Base-by-base conservation (phyloP, 2,329 filamentous ascomycete genomes). In the Fusarium sp. region DNA sequence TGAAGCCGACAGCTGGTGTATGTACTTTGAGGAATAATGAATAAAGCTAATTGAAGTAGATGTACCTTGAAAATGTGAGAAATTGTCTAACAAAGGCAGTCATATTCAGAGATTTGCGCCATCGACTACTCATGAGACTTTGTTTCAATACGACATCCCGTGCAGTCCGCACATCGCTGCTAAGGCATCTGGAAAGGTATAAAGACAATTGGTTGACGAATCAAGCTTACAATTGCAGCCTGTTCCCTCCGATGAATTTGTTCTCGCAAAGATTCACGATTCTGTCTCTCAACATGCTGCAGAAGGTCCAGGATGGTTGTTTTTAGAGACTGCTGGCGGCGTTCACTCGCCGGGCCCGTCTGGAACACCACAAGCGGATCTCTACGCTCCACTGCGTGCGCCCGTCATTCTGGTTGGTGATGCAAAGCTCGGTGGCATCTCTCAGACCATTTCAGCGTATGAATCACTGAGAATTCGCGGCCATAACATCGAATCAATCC, bases 301-400 rank as follows among this genome's bases (percentile, higher is more conserved):
- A 8, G 71, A 79, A n/a, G 82, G 82, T 55, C 82, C 85, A 5
- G 87, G 87, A n/a, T 88, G 90, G 78, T 81, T 92, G 2, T 85
- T 97, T 46, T 83, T 96, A 45, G 93, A 97, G 77, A 96, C 93
- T 3, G 93, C 93, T 2, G 93, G 93, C 1, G 93, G 93, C 1
- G 91, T 95, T 0, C 89, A 95, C 65, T 95, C 92, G 0, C 93
- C 93, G 0, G 88, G 88, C 0, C 93, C 93, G 1, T 92, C 91
- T 36, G 92, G 92, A 11, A 91, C 85, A 3, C 89, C 91, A 0
- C 93, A 97, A 75, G 92, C 90, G 3, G 93, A 97, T 74, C 80
- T 95, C 2, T 96, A 95, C 75, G 84, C 90, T 20, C 89, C 92
- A 1, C 79, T 97, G 2, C 85, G 93, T n/a, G 79, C 92, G 1